Evolutionary conservation across 352 stramenopile genomes (phyloP).

Genomic region (Stramenopiles sp.): DNA sequence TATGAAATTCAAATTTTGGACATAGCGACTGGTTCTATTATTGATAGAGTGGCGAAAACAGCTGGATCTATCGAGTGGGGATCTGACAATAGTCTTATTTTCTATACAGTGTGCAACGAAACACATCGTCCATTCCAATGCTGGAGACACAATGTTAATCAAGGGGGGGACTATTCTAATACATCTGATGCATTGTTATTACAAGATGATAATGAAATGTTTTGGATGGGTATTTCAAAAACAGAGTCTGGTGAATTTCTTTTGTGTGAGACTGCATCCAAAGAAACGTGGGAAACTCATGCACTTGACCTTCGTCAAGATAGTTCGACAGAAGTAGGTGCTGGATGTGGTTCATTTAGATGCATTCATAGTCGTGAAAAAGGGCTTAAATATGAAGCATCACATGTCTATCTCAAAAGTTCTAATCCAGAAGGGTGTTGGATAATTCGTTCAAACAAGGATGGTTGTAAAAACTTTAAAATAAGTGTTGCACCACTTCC

Average conservation of each 20-base stretch:
- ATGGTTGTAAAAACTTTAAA: conserved; percentile 60
- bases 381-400: neutral
- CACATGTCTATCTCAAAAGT: conserved; percentile 25
- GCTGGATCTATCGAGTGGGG: conserved; percentile 48
- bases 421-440: conserved; percentile 41
- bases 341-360: conserved; percentile 8
- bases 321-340: neutral
- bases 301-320: conserved; percentile 24
- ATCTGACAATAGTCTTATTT: conserved; percentile 41
- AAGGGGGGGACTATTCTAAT: too few species aligned
- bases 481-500: conserved; percentile 29
- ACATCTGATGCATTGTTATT: conserved; percentile 47
- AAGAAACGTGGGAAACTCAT: conserved; percentile 48
- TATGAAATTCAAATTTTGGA: conserved; percentile 18
- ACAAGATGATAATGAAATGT: conserved; percentile 66
- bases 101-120: conserved; percentile 59
- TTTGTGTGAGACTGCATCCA: conserved; percentile 39
- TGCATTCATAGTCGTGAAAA: neutral
- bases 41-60: conserved; percentile 29
- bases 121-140: conserved; percentile 60
- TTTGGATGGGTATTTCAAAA: conserved; percentile 53
- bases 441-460: conserved; percentile 66
- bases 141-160: conserved; percentile 46
- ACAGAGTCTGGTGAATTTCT: conserved; percentile 55
- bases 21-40: conserved; percentile 50